Conservation (phyloP, 192 early-diverging fungal genomes). For the Entophlyctis luteolus region DNA sequence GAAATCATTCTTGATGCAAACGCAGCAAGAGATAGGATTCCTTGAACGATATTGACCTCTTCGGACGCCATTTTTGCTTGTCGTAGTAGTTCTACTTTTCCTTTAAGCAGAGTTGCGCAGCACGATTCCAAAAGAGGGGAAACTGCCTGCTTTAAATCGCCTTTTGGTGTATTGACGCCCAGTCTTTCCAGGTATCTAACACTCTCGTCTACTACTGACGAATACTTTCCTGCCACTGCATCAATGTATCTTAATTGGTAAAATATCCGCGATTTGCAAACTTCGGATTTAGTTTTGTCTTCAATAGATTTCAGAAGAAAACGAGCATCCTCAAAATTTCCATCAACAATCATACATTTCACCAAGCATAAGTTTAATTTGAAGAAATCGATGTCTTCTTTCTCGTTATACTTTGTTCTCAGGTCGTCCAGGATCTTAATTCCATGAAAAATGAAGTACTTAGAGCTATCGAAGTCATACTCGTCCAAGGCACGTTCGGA, state of each 20-base stretch:
- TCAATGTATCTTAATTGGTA: constrained; percentile 16
- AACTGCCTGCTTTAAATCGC: constrained; percentile 1
- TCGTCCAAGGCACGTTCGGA: constrained; percentile 22
- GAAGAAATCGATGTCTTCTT: constrained; percentile 21
- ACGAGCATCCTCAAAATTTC: constrained; percentile 28
- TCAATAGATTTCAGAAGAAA: constrained; percentile 18
- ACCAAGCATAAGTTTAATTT: constrained; percentile 25
- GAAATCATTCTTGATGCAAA: constrained; percentile 24
- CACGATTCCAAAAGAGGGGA: neutral
- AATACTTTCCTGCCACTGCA: constrained; percentile 25
- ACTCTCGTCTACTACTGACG: constrained; percentile 27
- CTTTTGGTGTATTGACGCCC: constrained; percentile 22
- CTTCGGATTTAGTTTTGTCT: constrained; percentile 1
- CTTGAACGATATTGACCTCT: constrained; percentile 29
- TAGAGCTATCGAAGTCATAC: constrained; percentile 14
- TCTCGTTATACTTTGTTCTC: constrained; percentile 7
- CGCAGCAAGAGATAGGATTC: constrained; percentile 23
- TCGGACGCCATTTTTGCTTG: neutral
- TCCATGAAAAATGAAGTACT: constrained; percentile 17
- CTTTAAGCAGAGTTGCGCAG: no score
- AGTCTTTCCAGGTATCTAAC: constrained; percentile 23
- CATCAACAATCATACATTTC: constrained; percentile 31
- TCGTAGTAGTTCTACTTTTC: no score
- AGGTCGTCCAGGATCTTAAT: constrained; percentile 8
- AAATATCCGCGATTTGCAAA: constrained; percentile 8